Evolutionary conservation across 108 stramenopile species (phyloP), one percentile per base, ranked within the genome.

Genomic region (Epithemia pelagica): DNA sequence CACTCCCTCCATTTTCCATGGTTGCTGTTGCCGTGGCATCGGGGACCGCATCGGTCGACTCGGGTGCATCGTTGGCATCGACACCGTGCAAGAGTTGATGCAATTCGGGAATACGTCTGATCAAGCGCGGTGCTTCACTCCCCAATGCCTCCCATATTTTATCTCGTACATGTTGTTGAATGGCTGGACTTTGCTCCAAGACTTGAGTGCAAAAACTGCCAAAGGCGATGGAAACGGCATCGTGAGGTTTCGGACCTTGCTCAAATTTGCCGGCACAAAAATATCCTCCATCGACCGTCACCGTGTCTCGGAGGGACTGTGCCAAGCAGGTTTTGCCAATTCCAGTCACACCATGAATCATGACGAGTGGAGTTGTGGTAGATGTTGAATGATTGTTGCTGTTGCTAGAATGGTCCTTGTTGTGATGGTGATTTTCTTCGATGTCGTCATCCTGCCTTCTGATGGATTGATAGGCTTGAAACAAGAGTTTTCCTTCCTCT

Each of bases 251-350:
- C 61, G 15, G 10, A 19, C 18, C 20, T 28, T 72, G 54, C 3
- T 65, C 64, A 66, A 65, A 72, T 28, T 72, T 72, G 19, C 19
- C 71, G 18, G 18, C 26, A 7, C 57, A 15, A 28, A 72, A 72
- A 20, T 58, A 58, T 5, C 71, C 71, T 2, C 33, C 28, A 29
- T 54, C 29, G n/a, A 31, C 24, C 20, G 31, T 27, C 20, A 72
- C 64, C 31, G 29, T 30, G 10, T 7, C 8, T 28, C 46, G 2
- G 21, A 72, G 53, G 37, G 56, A 28, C 28, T 26, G 3, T 10
- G 64, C 64, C 57, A 72, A 52, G 15, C 37, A 19, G 2, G 65
- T 72, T 46, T 72, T 72, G 19, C 71, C 71, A 37, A 28, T 26
- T 10, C 71, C 71, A 23, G 54, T 2, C 21, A 15, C 31, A 32